Evolutionary conservation across 2,329 filamentous ascomycete species (phyloP).

Genomic region (Epicoccum sorghinum): DNA sequence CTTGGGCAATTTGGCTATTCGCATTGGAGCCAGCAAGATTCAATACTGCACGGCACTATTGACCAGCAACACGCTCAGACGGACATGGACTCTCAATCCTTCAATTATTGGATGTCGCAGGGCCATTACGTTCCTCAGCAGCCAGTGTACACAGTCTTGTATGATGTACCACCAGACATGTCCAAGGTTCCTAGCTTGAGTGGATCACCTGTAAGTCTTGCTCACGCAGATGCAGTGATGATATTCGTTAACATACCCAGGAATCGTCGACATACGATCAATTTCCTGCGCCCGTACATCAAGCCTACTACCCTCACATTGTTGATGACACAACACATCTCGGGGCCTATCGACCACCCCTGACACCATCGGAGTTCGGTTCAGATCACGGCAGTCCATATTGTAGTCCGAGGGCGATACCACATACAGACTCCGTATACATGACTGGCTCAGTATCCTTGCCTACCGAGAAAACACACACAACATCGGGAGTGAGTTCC

Average conservation of each 20-base stretch:
- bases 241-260: conserved; percentile 17
- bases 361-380: conserved; percentile 49
- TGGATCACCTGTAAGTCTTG: conserved; percentile 45
- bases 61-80: not conserved
- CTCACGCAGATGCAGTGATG: not conserved
- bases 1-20: not conserved
- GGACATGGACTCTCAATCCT: conserved; percentile 46
- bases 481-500: conserved; percentile 46
- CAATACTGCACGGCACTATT: not conserved
- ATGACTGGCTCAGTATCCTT: conserved; percentile 23
- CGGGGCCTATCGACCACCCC: conserved; percentile 43
- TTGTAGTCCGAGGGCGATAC: conserved; percentile 43
- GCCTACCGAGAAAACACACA: conserved; percentile 42
- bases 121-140: conserved; percentile 41
- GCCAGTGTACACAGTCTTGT: conserved; percentile 37
- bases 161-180: conserved; percentile 43
- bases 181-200: conserved; percentile 48
- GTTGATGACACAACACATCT: conserved; percentile 42
- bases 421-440: conserved; percentile 34
- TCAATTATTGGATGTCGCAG: conserved; percentile 47
- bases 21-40: not conserved
- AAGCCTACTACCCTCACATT: conserved; percentile 43
- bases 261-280: conserved; percentile 47
- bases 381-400: conserved; percentile 49
- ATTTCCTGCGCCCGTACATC: conserved; percentile 40